Evolutionary conservation across 768 basidiomycete genomes (phyloP).

Genomic region (Gymnopilus dilepis): DNA sequence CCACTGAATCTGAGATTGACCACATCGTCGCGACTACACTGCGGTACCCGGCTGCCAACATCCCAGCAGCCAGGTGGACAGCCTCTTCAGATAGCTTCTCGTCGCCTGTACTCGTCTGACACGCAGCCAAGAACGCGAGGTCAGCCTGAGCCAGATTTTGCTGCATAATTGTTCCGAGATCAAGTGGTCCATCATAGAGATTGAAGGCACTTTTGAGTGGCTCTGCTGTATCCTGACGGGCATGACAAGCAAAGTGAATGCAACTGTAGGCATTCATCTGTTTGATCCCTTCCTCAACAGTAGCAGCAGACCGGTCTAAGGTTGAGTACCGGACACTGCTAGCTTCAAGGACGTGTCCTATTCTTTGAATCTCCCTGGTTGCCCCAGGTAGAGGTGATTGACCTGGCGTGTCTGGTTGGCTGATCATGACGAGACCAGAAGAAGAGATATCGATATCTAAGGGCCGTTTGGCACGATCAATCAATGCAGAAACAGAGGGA

Average conservation of each 20-base stretch:
- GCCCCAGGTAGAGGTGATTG: conserved; percentile 13
- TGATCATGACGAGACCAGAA: conserved; percentile 9
- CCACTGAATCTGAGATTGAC: conserved; percentile 13
- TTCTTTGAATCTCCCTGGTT: conserved; percentile 3
- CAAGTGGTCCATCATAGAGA: conserved; percentile 8
- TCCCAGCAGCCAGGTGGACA: conserved; percentile 17
- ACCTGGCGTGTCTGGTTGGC: conserved; percentile 14
- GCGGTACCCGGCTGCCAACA: conserved; percentile 18
- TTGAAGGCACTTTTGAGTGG: conserved; percentile 13
- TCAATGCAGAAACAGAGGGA: conserved; percentile 11
- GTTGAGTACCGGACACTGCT: not conserved
- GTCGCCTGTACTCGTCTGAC: conserved; percentile 5
- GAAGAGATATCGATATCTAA: not conserved
- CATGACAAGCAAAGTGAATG: conserved; percentile 16
- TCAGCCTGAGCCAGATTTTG: not conserved
- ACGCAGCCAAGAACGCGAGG: conserved; percentile 13
- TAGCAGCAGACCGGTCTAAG: not conserved
- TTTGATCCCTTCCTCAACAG: not conserved
- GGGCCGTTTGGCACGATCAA: not conserved
- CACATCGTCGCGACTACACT: conserved; percentile 19
- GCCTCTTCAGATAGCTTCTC: conserved; percentile 12
- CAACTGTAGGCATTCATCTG: not conserved
- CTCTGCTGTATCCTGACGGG: not conserved
- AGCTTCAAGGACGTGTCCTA: conserved; percentile 1
- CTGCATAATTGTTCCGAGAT: not conserved